Base-by-base conservation (phyloP, 2,329 filamentous ascomycete genomes). In the Didymella segeticola region DNA sequence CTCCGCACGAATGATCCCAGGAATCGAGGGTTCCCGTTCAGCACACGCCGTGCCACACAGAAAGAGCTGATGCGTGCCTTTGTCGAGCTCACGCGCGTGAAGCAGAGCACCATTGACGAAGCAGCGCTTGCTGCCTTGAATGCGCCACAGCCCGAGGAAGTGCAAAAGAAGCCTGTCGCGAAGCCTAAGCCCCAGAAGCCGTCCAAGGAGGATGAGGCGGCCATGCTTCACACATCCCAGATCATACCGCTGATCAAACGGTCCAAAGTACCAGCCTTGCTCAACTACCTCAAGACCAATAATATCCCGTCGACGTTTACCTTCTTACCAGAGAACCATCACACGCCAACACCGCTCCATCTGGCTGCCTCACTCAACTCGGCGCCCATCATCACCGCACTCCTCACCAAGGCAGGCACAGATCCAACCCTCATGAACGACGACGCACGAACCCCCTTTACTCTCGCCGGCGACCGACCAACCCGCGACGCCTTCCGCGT, bases 31-130 rank as follows among this genome's bases (percentile, higher is more conserved):
- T 97, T 99, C 59, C 95, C 95, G 0, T 99, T 99, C 74, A 96
- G 84, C 72, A 99, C 95, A 8, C 85, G 92, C 11, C 83, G 95
- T 52, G 91, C 95, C 0, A 99, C 95, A 0, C 93, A 98, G 69
- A 90, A 89, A 41, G 95, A 99, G 74, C 86, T 99, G 0, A 95
- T 98, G 89, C 86, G 93, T 31, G 89, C 89, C 1, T 99, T 97
- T 67, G 89, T 96, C 58, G 95, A 99, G 77, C 82, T 99, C 26
- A 99, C 95, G 0, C 83, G 95, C 14, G 83, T 97, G 14, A 97
- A 99, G 75, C 83, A 96, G 39, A 86, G 86, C 42, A 88, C 90
- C 57, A 83, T 98, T 23, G 83, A 90, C 53, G 89, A 91, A 59
- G 82, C 80, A 3, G 82, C 86, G 11, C 73, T 88, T 6, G 77